Percentiles rank a stretch among this genome's conserved stretches.
Evolutionary conservation across 805 yeast species (phyloP).

Genomic region (Wickerhamomyces canadensis): DNA sequence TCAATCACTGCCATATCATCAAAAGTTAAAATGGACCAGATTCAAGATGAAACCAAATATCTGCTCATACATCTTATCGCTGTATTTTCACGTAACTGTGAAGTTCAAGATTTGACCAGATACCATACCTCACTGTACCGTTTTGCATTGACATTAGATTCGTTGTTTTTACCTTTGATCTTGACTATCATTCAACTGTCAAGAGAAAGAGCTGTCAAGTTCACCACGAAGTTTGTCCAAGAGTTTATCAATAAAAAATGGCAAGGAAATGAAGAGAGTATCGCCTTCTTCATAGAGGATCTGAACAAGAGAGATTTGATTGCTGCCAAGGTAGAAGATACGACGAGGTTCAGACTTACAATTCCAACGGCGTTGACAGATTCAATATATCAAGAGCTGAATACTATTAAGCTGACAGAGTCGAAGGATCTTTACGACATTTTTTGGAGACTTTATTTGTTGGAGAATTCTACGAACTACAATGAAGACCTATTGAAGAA

Average conservation of each 20-base stretch:
- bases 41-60: constrained; percentile 4
- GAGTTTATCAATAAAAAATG: constrained; percentile 41
- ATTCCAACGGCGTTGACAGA: constrained; percentile 16
- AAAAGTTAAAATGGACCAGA: background rate
- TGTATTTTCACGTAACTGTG: constrained; percentile 51
- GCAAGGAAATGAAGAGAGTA: constrained; percentile 29
- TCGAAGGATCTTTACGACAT: constrained; percentile 29
- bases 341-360: constrained; percentile 8
- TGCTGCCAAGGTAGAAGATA: constrained; percentile 9
- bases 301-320: constrained; percentile 25
- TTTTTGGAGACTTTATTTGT: constrained; percentile 46
- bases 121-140: constrained; percentile 40
- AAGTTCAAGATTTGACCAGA: constrained; percentile 40
- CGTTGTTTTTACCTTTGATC: constrained; percentile 40
- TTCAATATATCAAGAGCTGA: constrained; percentile 7
- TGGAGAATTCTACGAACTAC: constrained; percentile 31
- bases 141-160: constrained; percentile 29
- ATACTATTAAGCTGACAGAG: constrained; percentile 1
- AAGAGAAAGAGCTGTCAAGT: constrained; percentile 38
- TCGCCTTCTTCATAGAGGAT: constrained; percentile 38
- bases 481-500: constrained; percentile 13
- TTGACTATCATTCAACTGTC: constrained; percentile 39
- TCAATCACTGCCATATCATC: constrained; percentile 17
- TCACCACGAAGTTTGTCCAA: constrained; percentile 41
- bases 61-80: constrained; percentile 41